Evolutionary conservation across 805 yeast genomes (phyloP).

Genomic region (Ogataea ramenticola): DNA sequence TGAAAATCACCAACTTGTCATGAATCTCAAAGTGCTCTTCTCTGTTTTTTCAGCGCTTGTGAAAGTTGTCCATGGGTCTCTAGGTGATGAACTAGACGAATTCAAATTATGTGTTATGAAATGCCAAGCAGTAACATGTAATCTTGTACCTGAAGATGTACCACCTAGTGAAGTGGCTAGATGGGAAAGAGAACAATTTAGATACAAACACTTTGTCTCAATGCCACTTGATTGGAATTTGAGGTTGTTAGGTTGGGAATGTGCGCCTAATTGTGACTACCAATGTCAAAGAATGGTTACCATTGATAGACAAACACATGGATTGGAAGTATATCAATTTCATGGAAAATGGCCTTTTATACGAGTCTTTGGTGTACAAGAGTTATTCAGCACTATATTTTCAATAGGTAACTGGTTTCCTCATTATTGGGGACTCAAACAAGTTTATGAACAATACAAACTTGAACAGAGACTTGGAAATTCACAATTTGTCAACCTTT

Average conservation of each 20-base stretch:
- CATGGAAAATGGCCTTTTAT: constrained; percentile 98
- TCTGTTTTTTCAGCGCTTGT: background rate
- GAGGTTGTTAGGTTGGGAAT: constrained; percentile 59
- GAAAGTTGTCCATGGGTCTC: constrained; percentile 32
- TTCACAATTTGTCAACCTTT: constrained; percentile 19
- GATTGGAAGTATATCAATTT: constrained; percentile 67
- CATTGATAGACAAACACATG: constrained; percentile 33
- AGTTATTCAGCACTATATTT: constrained; percentile 71
- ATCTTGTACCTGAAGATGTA: constrained; percentile 20
- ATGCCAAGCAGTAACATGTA: constrained; percentile 34
- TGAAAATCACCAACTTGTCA: background rate
- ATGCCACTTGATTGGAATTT: constrained; percentile 36
- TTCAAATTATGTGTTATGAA: constrained; percentile 48
- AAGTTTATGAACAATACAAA: constrained; percentile 20
- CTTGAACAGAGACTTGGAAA: constrained; percentile 14
- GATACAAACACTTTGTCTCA: constrained; percentile 29
- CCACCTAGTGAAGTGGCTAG: constrained; percentile 12
- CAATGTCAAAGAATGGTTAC: constrained; percentile 82
- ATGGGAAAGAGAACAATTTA: constrained; percentile 22
- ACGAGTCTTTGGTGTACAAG: constrained; percentile 77
- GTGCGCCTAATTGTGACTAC: constrained; percentile 81
- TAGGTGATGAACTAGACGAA: constrained; percentile 54
- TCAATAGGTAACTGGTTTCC: constrained; percentile 66
- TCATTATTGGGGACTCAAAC: constrained; percentile 42
- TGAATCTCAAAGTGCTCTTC: background rate